These are phyloP conservation scores for Toxoplasma gondii DNA, from an alignment of 169 alveolate genomes.

Conservation along the genomic window DNA sequence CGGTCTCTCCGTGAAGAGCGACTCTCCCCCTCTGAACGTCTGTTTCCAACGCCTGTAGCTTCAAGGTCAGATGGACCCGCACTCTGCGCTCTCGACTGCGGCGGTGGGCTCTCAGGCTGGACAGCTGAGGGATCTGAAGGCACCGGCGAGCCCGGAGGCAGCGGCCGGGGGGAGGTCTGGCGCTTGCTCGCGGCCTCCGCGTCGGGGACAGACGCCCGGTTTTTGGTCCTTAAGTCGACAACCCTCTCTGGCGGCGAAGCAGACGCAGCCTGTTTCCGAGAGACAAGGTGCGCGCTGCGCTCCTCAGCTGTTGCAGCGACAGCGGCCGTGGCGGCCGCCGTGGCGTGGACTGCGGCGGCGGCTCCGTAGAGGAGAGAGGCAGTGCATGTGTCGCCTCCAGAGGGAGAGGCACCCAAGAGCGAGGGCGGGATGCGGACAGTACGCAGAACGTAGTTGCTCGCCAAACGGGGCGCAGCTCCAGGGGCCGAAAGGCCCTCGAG, in stretches of 20 bases:
- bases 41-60: no score
- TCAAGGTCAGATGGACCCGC: no score
- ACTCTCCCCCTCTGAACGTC: neutral
- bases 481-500: neutral
- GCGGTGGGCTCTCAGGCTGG: no score
- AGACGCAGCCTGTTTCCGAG: no score
- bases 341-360: conserved; percentile 42
- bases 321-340: conserved; percentile 33
- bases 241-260: no score
- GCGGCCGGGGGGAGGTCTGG: no score
- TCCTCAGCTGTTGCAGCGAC: neutral
- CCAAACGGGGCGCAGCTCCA: neutral
- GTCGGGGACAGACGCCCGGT: no score
- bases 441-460: neutral
- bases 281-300: neutral
- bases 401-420: neutral
- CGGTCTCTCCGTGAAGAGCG: neutral
- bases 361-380: conserved; percentile 34
- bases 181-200: no score
- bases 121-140: no score
- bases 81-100: no score
- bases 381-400: neutral
- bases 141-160: no score
- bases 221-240: no score
- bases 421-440: neutral